phyloP scores from a whole-genome alignment of 345 rosid genomes.

The Sonneratia caseolaris region DNA sequence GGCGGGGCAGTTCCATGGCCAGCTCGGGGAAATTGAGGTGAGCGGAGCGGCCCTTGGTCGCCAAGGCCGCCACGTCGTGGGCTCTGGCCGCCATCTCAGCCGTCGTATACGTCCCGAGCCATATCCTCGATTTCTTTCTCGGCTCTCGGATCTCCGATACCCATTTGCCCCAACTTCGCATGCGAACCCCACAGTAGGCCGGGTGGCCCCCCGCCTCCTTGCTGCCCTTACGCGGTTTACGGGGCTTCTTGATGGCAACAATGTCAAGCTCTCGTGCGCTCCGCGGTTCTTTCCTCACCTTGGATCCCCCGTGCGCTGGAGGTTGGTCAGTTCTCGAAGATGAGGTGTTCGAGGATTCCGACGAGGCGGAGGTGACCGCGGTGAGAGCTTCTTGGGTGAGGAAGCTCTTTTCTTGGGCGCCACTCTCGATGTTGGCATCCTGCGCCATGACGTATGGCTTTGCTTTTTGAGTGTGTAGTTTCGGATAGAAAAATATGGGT shows the following conservation, averaged over 20 bases:
- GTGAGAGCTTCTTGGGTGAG: constrained; percentile 3
- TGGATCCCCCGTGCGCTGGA: neutral
- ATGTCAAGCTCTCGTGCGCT: neutral
- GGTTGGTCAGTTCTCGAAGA: constrained; percentile 35
- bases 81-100: constrained; percentile 97
- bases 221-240: neutral
- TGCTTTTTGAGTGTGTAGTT: neutral
- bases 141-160: constrained; percentile 90
- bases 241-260: neutral
- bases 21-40: constrained; percentile 70
- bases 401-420: constrained; percentile 10
- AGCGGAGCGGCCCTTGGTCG: constrained; percentile 64
- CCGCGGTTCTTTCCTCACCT: neutral
- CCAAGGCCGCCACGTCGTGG: constrained; percentile 75
- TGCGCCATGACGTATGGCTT: constrained; percentile 22
- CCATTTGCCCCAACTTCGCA: constrained; percentile 96
- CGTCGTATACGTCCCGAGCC: constrained; percentile 76
- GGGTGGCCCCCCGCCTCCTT: constrained; percentile 25
- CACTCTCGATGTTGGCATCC: constrained; percentile 33
- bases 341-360: constrained; percentile 11
- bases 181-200: constrained; percentile 69
- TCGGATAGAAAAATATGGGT: neutral
- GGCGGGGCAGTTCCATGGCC: constrained; percentile 51
- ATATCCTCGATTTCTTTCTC: constrained; percentile 81
- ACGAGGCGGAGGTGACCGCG: neutral